Evolutionary conservation across 2,329 filamentous ascomycete species (phyloP).

Genomic region (Catunica adiposa): DNA sequence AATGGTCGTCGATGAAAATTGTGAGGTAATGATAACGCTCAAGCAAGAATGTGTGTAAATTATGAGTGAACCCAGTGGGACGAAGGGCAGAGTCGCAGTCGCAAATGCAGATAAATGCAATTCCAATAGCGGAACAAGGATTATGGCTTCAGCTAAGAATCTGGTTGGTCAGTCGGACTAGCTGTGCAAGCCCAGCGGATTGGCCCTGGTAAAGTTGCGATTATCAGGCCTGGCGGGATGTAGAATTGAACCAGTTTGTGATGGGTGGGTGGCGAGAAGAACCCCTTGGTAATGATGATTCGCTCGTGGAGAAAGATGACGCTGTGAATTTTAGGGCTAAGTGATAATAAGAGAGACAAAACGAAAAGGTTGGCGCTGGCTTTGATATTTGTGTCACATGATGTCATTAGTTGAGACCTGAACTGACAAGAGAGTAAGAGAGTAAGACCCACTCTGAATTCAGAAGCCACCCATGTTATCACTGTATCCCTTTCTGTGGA

Average conservation of each 20-base stretch:
- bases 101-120: background rate
- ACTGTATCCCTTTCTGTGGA: too few relatives aligned
- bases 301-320: background rate
- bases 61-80: background rate
- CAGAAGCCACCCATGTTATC: too few relatives aligned
- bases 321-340: background rate
- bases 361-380: too few relatives aligned
- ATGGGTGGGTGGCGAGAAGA: background rate
- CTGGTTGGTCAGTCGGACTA: background rate
- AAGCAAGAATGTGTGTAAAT: background rate
- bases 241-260: background rate
- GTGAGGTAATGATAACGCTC: background rate
- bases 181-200: background rate
- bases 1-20: background rate
- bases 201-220: background rate
- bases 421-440: too few relatives aligned
- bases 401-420: too few relatives aligned
- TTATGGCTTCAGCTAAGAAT: background rate
- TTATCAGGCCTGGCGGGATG: background rate
- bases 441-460: too few relatives aligned
- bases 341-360: too few relatives aligned
- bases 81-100: background rate
- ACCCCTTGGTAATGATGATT: background rate
- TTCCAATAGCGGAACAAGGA: background rate
- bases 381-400: too few relatives aligned